Evolutionary conservation across 371 early-diverging fungal species (phyloP).

Genomic region (Mortierella sp.): DNA sequence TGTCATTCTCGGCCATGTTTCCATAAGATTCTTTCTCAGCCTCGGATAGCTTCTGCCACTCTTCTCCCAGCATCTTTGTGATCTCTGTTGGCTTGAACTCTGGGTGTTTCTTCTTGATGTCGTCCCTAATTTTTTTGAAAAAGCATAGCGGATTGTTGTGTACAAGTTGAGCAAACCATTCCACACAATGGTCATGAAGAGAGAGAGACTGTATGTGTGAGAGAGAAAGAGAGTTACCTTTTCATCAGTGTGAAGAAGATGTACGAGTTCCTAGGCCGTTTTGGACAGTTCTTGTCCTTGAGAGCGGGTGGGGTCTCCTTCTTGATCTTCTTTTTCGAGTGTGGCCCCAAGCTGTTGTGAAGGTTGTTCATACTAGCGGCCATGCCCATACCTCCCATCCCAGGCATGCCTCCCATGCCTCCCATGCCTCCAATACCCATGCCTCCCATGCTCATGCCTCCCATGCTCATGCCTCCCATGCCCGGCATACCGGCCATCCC

Average conservation of each 20-base stretch:
- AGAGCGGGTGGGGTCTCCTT: constrained; percentile 13
- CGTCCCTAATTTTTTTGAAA: constrained; percentile 23
- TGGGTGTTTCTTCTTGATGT: constrained; percentile 52
- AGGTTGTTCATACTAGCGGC: constrained; percentile 5
- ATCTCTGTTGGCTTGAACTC: constrained; percentile 54
- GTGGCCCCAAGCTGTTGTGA: constrained; percentile 2
- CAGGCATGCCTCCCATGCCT: constrained; percentile 13
- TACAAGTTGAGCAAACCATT: too few species aligned
- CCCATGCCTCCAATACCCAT: constrained; percentile 19
- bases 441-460: constrained; percentile 16
- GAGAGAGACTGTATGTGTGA: too few species aligned
- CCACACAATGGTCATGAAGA: too few species aligned
- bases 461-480: constrained; percentile 20
- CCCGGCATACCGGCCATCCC: constrained; percentile 19
- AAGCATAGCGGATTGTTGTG: neutral
- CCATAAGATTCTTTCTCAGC: constrained; percentile 49
- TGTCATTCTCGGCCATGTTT: constrained; percentile 49
- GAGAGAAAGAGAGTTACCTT: constrained; percentile 23
- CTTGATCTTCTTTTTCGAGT: constrained; percentile 45
- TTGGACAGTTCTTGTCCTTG: constrained; percentile 55
- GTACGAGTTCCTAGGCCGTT: constrained; percentile 52
- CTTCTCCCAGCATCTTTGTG: constrained; percentile 52
- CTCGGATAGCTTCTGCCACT: constrained; percentile 55
- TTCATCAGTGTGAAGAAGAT: constrained; percentile 48
- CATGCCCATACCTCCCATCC: constrained; percentile 16